These are phyloP conservation scores for Mariannaea elegans DNA, from an alignment of 2,329 filamentous ascomycete species.

Conservation along the genomic window DNA sequence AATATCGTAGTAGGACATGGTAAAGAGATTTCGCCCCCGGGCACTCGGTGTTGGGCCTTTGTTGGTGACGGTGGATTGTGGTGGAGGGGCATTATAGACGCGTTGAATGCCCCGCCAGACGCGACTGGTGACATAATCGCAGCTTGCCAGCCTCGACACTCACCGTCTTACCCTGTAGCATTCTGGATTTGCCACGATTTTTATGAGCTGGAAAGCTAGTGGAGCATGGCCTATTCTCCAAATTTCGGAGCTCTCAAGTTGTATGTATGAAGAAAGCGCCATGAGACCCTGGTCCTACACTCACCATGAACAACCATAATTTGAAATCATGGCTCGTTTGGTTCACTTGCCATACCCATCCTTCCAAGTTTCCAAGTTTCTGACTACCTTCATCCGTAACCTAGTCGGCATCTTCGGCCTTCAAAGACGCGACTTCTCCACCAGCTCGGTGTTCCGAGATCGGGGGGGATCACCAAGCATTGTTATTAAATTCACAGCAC, in stretches of 20 bases:
- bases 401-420: conserved; percentile 15
- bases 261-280: too few species aligned
- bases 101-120: conserved; percentile 31
- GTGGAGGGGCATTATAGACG: conserved; percentile 21
- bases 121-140: conserved; percentile 38
- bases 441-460: conserved; percentile 21
- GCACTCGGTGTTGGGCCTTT: neutral
- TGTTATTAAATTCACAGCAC: neutral
- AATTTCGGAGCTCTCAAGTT: too few species aligned
- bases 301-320: too few species aligned
- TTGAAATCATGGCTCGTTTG: too few species aligned
- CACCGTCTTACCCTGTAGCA: neutral
- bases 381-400: neutral
- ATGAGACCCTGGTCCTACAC: too few species aligned
- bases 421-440: conserved; percentile 4
- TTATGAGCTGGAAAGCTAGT: too few species aligned
- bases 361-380: neutral
- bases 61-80: neutral
- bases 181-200: too few species aligned
- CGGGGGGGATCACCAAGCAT: neutral
- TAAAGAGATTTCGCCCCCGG: conserved; percentile 1
- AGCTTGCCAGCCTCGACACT: neutral
- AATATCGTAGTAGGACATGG: conserved; percentile 83
- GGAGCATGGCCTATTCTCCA: too few species aligned
- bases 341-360: neutral